Evolutionary conservation across 164 flowering plant species (phyloP), one percentile per base, ranked within the genome.

Genomic region (Chloranthus sessilifolius): DNA sequence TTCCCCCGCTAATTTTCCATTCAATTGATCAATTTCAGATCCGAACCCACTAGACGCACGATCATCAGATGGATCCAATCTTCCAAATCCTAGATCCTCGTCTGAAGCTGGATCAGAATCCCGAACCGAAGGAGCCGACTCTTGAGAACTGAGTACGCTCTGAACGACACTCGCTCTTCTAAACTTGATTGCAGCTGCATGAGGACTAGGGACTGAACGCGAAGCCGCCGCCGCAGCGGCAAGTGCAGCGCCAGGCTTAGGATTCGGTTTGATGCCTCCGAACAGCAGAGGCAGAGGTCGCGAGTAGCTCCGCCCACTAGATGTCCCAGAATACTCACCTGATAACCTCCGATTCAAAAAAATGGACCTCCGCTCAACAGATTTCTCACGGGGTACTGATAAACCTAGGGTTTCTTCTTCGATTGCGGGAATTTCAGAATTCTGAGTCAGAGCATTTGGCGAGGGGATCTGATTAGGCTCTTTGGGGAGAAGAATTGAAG

Each of bases 151-250:
- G 6, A 23, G 0, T 19, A 35, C 23, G 10, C 50, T 56, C 43
- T 52, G 52, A 10, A 16, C 50, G 21, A 26, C 12, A 33, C 29
- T 51, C 17, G 81, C 79, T 63, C 94, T 76, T 63, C 90, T 64
- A 38, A 74, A 77, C 73, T 88, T 88, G 53, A 88, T 80, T 6
- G 95, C 95, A 0, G 88, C 79, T 0, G 95, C 97, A 52, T 80
- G 85, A 5, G 92, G 90, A 3, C 87, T 70, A 5, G 90, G 95
- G 14, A 76, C 41, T 2, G 81, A 58, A 15, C 97, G 70, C 2
- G 99, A 80, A 7, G 99, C 97, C 0, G 99, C 99, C 0, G 79
- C 85, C 0, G 98, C 98, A 0, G 98, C 98, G 2, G 98, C 98
- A 23, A 92, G 77, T 0, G 98, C 98, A n/a, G 88, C 98, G 7